Evolutionary conservation across 176 grass and related monocot species (phyloP).

Genomic region (Stipa capillata): DNA sequence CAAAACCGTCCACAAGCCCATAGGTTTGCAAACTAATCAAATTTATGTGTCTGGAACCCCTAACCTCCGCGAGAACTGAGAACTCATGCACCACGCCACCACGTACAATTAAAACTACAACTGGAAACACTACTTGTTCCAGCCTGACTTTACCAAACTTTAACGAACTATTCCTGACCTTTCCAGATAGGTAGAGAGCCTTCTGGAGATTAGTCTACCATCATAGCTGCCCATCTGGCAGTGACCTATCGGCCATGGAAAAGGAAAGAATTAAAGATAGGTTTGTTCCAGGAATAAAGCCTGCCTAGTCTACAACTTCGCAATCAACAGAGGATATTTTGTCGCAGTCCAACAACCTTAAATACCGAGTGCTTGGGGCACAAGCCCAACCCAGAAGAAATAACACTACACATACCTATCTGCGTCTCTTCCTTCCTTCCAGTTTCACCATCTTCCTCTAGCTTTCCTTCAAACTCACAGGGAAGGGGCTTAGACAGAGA

Average conservation of each 20-base stretch:
- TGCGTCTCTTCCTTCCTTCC: neutral
- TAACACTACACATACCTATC: conserved; percentile 6
- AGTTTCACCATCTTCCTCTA: conserved; percentile 16
- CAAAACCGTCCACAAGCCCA: neutral
- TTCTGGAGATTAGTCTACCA: neutral
- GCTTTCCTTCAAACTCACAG: neutral
- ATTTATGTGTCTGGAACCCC: neutral
- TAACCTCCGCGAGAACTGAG: neutral
- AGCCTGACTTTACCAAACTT: neutral
- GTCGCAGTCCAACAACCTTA: conserved; percentile 11
- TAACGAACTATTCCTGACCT: neutral
- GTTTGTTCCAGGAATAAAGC: conserved; percentile 29
- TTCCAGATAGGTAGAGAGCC: conserved; percentile 21
- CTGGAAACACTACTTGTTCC: neutral
- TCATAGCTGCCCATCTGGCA: conserved; percentile 29
- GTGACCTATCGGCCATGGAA: neutral
- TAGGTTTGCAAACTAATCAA: neutral
- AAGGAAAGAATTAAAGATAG: neutral
- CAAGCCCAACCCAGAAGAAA: conserved; percentile 18
- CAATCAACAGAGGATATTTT: conserved; percentile 16
- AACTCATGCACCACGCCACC: neutral
- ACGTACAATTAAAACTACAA: neutral
- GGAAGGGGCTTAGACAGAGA: neutral
- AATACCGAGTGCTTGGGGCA: conserved; percentile 12
- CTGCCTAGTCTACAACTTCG: neutral